Conservation (phyloP, 257 asterid genomes). For the Pogostemon cablin region DNA sequence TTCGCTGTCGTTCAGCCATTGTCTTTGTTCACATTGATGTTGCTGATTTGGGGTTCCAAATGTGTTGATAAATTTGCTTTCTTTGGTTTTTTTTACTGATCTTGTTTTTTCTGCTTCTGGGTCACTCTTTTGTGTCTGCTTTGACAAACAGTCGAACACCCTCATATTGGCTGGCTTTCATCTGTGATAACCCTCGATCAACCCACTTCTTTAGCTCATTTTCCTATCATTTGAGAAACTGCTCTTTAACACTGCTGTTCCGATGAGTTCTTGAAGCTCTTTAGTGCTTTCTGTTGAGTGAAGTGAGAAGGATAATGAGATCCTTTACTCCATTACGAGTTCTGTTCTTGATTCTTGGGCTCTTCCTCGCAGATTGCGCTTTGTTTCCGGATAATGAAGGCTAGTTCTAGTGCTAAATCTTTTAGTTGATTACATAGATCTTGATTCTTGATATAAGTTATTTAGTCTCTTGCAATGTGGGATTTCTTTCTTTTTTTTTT, state of each 20-base stretch:
- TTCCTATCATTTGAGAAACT: not conserved
- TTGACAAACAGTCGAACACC: constrained; percentile 27
- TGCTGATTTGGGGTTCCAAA: constrained; percentile 39
- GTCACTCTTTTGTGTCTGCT: constrained; percentile 14
- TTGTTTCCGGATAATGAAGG: constrained; percentile 77
- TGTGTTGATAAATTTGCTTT: constrained; percentile 18
- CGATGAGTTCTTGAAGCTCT: constrained; percentile 30
- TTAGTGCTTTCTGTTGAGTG: constrained; percentile 6
- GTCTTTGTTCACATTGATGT: constrained; percentile 20
- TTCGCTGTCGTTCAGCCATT: constrained; percentile 1
- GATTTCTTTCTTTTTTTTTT: not conserved
- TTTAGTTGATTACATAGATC: constrained; percentile 41
- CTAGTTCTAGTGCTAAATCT: constrained; percentile 23
- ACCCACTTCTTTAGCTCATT: constrained; percentile 25
- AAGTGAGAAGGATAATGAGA: constrained; percentile 45
- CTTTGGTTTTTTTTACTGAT: constrained; percentile 19
- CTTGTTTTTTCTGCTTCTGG: constrained; percentile 28
- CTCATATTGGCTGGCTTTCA: constrained; percentile 28
- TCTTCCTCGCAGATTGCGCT: constrained; percentile 42
- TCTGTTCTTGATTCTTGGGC: constrained; percentile 48
- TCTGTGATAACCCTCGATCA: constrained; percentile 4
- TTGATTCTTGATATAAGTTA: constrained; percentile 23
- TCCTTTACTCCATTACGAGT: constrained; percentile 38
- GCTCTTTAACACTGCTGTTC: not conserved
- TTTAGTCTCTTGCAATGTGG: constrained; percentile 6